These are phyloP conservation scores for Zychaea mexicana DNA, from an alignment of 371 early-diverging fungal species.

Conservation along the genomic window DNA sequence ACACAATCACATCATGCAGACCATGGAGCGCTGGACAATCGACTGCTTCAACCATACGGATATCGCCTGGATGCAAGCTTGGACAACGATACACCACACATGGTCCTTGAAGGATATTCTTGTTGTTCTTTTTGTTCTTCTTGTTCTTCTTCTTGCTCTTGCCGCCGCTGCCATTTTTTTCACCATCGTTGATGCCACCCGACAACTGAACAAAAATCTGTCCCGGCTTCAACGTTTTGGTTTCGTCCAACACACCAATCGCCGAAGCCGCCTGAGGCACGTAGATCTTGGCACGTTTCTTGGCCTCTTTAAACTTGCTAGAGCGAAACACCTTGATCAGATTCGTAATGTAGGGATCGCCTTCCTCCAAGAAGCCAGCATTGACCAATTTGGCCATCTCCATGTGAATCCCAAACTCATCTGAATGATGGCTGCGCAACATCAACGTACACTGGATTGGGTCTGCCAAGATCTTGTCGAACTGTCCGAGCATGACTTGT, in stretches of 20 bases:
- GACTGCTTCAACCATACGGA: slow-evolving; percentile 65
- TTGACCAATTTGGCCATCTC: slow-evolving; percentile 45
- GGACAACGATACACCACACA: slow-evolving; percentile 67
- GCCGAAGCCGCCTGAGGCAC: slow-evolving; percentile 61
- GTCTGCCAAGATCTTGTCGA: slow-evolving; percentile 36
- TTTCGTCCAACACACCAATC: slow-evolving; percentile 81
- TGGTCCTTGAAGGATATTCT: slow-evolving; percentile 39
- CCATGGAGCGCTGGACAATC: slow-evolving; percentile 57
- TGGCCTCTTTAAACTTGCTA: slow-evolving; percentile 54
- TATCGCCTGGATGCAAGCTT: slow-evolving; percentile 79
- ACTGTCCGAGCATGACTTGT: slow-evolving; percentile 32
- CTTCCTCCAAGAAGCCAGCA: slow-evolving; percentile 43
- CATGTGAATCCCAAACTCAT: slow-evolving; percentile 43
- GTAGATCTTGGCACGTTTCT: slow-evolving; percentile 59
- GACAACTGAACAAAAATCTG: slow-evolving; percentile 65
- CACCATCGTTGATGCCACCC: too few relatives aligned
- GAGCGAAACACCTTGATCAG: slow-evolving; percentile 46
- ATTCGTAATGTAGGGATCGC: slow-evolving; percentile 60
- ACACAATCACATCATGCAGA: slow-evolving; percentile 75
- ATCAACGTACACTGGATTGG: slow-evolving; percentile 31
- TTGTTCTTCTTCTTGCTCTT: slow-evolving; percentile 21
- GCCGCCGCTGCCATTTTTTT: too few relatives aligned
- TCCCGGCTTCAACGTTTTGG: slow-evolving; percentile 55
- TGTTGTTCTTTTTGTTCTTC: too few relatives aligned
- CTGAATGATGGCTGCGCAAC: slow-evolving; percentile 33